Percentiles rank a stretch among this genome's conserved stretches.
phyloP scores from a whole-genome alignment of 306 rosid species.

The Acacia crassicarpa region DNA sequence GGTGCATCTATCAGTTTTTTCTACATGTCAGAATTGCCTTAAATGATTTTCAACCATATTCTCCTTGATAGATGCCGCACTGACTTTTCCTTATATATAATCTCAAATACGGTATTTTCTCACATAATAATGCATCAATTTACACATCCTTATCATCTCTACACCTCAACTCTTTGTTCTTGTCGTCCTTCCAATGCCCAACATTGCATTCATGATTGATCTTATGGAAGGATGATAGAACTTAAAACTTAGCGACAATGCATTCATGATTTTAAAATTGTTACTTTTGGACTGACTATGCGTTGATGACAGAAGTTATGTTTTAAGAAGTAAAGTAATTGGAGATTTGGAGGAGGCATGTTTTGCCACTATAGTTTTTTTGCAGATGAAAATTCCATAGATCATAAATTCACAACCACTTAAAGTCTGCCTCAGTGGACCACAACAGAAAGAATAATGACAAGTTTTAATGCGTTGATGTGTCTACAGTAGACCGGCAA shows the following conservation, averaged over 20 bases:
- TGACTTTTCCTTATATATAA: background rate
- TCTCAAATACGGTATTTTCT: background rate
- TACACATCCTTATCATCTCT: background rate
- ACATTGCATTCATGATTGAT: background rate
- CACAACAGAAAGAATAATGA: background rate
- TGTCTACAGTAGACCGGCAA: background rate
- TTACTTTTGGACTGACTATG: background rate
- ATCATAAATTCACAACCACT: background rate
- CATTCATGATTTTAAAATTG: background rate
- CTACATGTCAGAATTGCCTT: no score
- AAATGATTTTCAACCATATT: background rate
- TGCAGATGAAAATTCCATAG: background rate
- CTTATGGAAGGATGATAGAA: background rate
- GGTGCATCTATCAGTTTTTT: background rate
- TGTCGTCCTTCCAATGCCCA: background rate
- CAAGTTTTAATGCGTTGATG: background rate
- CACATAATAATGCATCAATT: background rate
- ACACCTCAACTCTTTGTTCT: background rate
- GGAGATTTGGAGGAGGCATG: background rate
- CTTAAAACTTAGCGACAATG: background rate
- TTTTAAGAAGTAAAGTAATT: background rate
- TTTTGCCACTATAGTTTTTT: background rate
- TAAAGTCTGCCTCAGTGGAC: background rate
- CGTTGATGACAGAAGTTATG: background rate
- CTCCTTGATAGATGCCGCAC: background rate